These are phyloP conservation scores for Pestalotiopsis sp. DNA, from an alignment of 2,329 filamentous ascomycete genomes.

Conservation along the genomic window DNA sequence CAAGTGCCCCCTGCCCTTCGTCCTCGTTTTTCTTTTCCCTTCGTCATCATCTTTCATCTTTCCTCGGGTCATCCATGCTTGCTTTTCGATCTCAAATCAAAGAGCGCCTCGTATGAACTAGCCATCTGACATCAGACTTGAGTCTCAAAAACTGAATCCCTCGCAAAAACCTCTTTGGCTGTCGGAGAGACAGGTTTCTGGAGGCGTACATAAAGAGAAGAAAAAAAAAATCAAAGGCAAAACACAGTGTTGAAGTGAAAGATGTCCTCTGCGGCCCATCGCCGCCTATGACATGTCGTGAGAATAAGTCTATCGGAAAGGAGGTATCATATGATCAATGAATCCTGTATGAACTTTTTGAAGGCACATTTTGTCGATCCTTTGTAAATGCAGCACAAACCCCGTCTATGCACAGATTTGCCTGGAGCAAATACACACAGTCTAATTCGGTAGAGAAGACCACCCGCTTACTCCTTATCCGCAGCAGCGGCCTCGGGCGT, in stretches of 20 bases:
- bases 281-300: slow-evolving; percentile 28
- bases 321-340: slow-evolving; percentile 47
- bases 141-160: slow-evolving; percentile 2
- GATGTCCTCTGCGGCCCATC: slow-evolving; percentile 10
- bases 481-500: slow-evolving; percentile 51
- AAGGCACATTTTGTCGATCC: slow-evolving; percentile 42
- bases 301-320: slow-evolving; percentile 32
- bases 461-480: slow-evolving; percentile 54
- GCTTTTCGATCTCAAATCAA: neutral
- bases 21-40: neutral
- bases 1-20: neutral
- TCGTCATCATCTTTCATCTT: neutral
- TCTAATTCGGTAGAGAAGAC: slow-evolving; percentile 36
- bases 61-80: neutral
- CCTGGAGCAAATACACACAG: slow-evolving; percentile 37
- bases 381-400: slow-evolving; percentile 44
- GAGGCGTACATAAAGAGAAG: slow-evolving; percentile 9
- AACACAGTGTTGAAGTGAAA: slow-evolving; percentile 23
- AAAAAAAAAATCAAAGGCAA: slow-evolving; percentile 18
- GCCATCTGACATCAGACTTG: neutral
- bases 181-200: neutral
- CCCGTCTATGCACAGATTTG: slow-evolving; percentile 45
- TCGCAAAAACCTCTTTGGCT: slow-evolving; percentile 4
- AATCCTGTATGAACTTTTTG: slow-evolving; percentile 43
- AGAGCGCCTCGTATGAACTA: neutral